phyloP scores from a whole-genome alignment of 345 rosid species.

The Jatropha curcas region DNA sequence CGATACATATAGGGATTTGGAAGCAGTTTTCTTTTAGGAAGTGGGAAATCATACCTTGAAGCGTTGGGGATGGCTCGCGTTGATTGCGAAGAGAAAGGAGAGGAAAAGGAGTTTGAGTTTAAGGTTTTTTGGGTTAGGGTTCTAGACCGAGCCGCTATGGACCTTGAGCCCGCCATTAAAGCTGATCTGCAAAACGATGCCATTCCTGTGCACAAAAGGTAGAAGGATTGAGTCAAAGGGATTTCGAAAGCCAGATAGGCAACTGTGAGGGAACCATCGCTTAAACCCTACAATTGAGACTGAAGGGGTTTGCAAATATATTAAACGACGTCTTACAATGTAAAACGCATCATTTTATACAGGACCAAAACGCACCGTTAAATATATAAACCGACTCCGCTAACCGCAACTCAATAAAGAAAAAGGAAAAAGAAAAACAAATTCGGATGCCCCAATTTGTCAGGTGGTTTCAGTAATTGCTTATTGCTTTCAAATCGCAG shows the following conservation, averaged over 20 bases:
- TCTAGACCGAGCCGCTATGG: slow-evolving; percentile 38
- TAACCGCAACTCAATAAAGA: no score
- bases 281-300: slow-evolving; percentile 28
- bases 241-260: no score
- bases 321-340: slow-evolving; percentile 9
- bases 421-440: not conserved
- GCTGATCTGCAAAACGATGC: slow-evolving; percentile 46
- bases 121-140: slow-evolving; percentile 28
- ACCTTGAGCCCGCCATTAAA: slow-evolving; percentile 36
- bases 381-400: not conserved
- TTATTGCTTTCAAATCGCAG: not conserved
- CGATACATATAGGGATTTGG: not conserved
- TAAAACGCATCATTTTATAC: not conserved
- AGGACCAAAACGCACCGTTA: not conserved
- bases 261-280: not conserved
- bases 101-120: slow-evolving; percentile 18
- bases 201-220: slow-evolving; percentile 26
- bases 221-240: not conserved
- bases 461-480: not conserved
- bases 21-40: not conserved
- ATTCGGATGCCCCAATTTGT: not conserved
- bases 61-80: slow-evolving; percentile 35
- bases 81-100: slow-evolving; percentile 43
- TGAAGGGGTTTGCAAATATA: no score
- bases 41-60: slow-evolving; percentile 45